These are phyloP conservation scores for Plasmodium knowlesi DNA, from an alignment of 169 alveolate genomes.

Conservation along the genomic window DNA sequence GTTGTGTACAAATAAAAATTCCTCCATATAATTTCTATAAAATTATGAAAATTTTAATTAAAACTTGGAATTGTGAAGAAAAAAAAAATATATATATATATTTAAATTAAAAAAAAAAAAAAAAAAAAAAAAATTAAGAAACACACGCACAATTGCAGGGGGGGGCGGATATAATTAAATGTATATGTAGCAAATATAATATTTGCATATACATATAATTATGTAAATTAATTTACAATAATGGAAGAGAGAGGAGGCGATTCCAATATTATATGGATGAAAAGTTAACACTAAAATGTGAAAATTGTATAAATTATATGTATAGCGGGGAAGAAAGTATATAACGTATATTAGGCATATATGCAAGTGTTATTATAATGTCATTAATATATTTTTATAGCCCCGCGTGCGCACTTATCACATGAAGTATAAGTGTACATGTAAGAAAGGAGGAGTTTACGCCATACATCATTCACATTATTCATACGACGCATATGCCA, in stretches of 20 bases:
- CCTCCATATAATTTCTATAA: background rate
- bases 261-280: conserved; percentile 9
- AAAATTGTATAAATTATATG: background rate
- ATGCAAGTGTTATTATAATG: background rate
- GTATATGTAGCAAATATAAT: background rate
- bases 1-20: background rate
- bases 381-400: background rate
- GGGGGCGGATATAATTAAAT: background rate
- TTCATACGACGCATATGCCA: background rate
- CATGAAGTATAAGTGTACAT: background rate
- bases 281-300: background rate
- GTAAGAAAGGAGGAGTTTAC: background rate
- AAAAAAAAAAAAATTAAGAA: conserved; percentile 23
- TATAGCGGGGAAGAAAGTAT: background rate
- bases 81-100: conserved; percentile 17
- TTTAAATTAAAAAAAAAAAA: background rate
- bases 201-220: background rate
- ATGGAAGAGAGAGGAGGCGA: background rate
- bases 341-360: conserved; percentile 4
- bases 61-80: conserved; percentile 14
- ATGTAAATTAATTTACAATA: conserved; percentile 8
- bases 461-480: background rate
- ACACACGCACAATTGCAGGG: background rate
- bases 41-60: conserved; percentile 49
- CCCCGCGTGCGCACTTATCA: background rate